phyloP scores from a whole-genome alignment of 148 eudicot species.

The Arctostaphylos glauca region DNA sequence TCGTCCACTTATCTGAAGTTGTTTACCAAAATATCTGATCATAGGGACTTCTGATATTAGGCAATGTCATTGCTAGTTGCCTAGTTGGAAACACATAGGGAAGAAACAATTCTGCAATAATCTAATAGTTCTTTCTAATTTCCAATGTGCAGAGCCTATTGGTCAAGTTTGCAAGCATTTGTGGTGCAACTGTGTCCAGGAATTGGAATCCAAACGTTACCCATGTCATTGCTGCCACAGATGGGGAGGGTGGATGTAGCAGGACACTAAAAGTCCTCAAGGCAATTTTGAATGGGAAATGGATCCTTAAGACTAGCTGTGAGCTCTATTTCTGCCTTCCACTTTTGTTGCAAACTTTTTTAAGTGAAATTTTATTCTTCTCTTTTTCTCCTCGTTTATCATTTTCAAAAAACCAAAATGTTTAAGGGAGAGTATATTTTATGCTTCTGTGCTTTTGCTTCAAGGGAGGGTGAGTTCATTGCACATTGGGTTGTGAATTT shows the following conservation, averaged over 20 bases:
- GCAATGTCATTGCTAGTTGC: not conserved
- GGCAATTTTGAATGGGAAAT: slow-evolving; percentile 83
- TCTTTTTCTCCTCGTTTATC: not conserved
- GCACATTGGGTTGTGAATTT: slow-evolving; percentile 2
- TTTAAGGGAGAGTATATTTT: not conserved
- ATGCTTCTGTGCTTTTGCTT: not conserved
- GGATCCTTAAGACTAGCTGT: slow-evolving; percentile 80
- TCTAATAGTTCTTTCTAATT: not conserved
- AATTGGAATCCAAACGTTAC: slow-evolving; percentile 75
- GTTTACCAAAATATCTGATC: not conserved
- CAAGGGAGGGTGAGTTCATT: not conserved
- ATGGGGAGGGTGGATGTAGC: slow-evolving; percentile 77
- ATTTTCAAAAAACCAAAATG: not conserved
- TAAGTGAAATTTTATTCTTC: not conserved
- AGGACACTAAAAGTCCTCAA: slow-evolving; percentile 86
- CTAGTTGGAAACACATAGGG: not conserved
- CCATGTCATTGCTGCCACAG: slow-evolving; percentile 90
- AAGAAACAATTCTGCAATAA: not conserved
- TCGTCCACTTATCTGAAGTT: slow-evolving; percentile 7
- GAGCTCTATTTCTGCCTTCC: slow-evolving; percentile 28
- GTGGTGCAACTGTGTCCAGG: slow-evolving; percentile 70
- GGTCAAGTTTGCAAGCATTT: slow-evolving; percentile 56
- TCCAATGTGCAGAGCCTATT: slow-evolving; percentile 40
- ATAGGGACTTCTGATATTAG: not conserved
- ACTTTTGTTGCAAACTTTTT: not conserved